These are phyloP conservation scores for Mallotus japonicus DNA, from an alignment of 441 rosid genomes.

Conservation along the genomic window DNA sequence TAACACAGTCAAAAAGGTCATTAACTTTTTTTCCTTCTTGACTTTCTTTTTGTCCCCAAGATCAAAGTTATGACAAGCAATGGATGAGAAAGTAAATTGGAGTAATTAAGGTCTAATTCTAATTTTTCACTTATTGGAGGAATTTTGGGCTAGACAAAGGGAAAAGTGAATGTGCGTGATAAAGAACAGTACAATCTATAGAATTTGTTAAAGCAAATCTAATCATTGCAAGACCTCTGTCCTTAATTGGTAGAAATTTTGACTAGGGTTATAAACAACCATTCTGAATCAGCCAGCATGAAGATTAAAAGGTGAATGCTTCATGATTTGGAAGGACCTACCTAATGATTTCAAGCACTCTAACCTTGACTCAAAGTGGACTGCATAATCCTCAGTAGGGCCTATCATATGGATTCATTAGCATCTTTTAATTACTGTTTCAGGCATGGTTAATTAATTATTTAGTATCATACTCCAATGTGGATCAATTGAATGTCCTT, in stretches of 20 bases:
- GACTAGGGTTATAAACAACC: conserved; percentile 3
- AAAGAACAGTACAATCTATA: conserved; percentile 11
- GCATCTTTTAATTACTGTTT: background rate
- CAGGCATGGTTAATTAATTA: background rate
- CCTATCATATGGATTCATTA: too few species aligned
- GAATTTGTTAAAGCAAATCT: conserved; percentile 2
- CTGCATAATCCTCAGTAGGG: conserved; percentile 7
- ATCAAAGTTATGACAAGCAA: too few species aligned
- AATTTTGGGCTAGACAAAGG: background rate
- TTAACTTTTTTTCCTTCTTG: too few species aligned
- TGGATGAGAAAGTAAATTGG: too few species aligned
- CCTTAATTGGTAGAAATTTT: conserved; percentile 6
- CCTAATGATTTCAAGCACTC: conserved; percentile 22
- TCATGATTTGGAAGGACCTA: conserved; percentile 27
- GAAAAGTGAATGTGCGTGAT: conserved; percentile 3
- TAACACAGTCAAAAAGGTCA: too few species aligned
- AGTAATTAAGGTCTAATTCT: too few species aligned
- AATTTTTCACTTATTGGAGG: background rate
- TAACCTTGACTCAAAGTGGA: conserved; percentile 16
- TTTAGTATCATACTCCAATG: background rate
- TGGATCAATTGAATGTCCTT: background rate
- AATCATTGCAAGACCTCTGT: conserved; percentile 8
- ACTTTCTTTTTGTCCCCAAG: too few species aligned
- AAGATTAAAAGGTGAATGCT: conserved; percentile 18
- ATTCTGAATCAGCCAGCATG: conserved; percentile 22